Evolutionary conservation across 2,329 filamentous ascomycete species (phyloP), one percentile per base, ranked within the genome.

Genomic region (Penicillium sp.): DNA sequence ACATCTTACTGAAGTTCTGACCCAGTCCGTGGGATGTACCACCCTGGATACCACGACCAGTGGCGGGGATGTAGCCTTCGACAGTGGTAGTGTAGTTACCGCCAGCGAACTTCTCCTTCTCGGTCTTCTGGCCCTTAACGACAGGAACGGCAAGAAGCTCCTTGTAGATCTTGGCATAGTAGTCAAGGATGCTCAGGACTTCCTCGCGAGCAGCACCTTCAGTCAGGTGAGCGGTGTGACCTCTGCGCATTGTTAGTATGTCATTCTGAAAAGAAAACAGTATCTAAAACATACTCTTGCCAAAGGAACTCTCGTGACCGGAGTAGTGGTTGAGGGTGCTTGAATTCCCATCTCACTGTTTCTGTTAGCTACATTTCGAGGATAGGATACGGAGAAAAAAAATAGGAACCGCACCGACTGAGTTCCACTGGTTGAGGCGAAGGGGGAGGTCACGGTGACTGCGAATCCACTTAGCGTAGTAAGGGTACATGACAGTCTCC

Each of bases 1-100:
- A 99, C 92, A 99, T 99, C 78, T 95, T 97, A 74, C 88, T 92
- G 78, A 99, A 99, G 79, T 99, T 97, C 78, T 99, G 94, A 50
- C 94, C 94, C 9, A 99, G 82, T 61, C 87, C 91, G 80, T 99
- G 94, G 50, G 91, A 96, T 38, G 94, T 99, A 50, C 87, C 94
- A 63, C 92, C 94, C 78, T 99, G 94, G 58, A 99, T 97, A 73
- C 94, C 94, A 72, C 94, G 89, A 25, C 94, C 94, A 62, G 95
- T 97, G 59, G 91, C 87, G 35, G 94, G 92, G 64, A 99, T 97
- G 75, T 96, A 99, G 33, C 91, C 94, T 78, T 99, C 94, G 45
- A 96, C 89, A 1, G 94, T 99, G 56, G 93, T 96, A 45, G 94
- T 97, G 80, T 96, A 99, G 77, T 93, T 88, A 63, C 92, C 92